These are phyloP conservation scores for Stagonosporopsis chrysanthemi DNA, from an alignment of 2,329 filamentous ascomycete genomes.

Conservation along the genomic window DNA sequence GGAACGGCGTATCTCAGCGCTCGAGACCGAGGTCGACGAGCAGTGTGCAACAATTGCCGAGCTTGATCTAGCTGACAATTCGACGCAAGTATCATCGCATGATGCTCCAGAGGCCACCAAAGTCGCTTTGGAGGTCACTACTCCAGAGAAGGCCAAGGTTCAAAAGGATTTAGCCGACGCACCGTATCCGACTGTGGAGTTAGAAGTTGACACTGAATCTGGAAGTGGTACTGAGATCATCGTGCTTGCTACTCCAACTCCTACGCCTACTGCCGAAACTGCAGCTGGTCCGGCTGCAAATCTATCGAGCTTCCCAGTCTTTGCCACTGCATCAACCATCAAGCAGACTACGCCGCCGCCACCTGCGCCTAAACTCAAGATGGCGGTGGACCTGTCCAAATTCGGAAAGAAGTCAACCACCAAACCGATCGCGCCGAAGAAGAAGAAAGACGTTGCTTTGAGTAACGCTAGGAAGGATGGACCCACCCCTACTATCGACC, in stretches of 20 bases:
- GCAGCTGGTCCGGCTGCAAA: constrained; percentile 5
- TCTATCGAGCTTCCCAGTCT: constrained; percentile 12
- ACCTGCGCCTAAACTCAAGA: constrained; percentile 30
- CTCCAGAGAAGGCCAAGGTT: background rate
- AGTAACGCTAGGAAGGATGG: constrained; percentile 10
- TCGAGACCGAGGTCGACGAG: constrained; percentile 23
- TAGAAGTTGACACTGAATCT: background rate
- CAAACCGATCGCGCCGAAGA: background rate
- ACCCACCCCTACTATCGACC: constrained; percentile 21
- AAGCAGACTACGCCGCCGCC: constrained; percentile 30
- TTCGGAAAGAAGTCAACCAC: constrained; percentile 26
- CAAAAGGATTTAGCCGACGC: background rate
- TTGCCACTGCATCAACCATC: constrained; percentile 27
- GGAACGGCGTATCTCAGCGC: constrained; percentile 18
- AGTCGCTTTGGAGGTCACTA: no score
- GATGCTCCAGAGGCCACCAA: background rate
- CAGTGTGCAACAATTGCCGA: constrained; percentile 16
- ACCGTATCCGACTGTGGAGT: background rate
- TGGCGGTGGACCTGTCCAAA: constrained; percentile 33
- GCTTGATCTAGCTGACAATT: constrained; percentile 13
- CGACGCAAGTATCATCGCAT: constrained; percentile 4
- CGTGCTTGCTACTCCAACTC: background rate
- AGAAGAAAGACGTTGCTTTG: background rate
- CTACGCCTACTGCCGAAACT: background rate
- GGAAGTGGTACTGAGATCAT: no score